A percentile compares a stretch with the other conserved stretches of the same genome.
Conservation (phyloP, 2,329 filamentous ascomycete genomes). For the Cladophialophora carrionii region DNA sequence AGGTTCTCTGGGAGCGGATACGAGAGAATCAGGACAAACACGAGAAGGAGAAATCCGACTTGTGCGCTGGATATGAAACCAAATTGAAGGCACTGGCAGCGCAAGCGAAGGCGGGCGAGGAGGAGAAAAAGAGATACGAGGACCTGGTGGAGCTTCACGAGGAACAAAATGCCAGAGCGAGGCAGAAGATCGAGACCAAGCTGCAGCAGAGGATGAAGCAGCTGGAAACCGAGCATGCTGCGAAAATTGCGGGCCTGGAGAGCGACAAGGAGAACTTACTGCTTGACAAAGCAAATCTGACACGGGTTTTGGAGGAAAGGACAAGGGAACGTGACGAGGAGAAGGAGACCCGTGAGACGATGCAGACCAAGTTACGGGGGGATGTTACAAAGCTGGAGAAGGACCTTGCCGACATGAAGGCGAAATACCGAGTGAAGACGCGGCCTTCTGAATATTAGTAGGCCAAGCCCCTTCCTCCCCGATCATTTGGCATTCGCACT, state of each 20-base stretch:
- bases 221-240: constrained; percentile 11
- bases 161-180: not conserved
- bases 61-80: not conserved
- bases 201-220: constrained; percentile 7
- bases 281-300: not conserved
- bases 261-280: not conserved
- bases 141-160: not conserved
- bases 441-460: constrained; percentile 9
- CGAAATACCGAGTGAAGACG: constrained; percentile 6
- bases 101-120: constrained; percentile 4
- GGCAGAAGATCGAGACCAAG: not conserved
- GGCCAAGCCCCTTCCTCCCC: not conserved
- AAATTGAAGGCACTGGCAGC: not conserved
- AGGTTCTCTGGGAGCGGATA: constrained; percentile 1
- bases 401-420: constrained; percentile 9
- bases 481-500: not conserved
- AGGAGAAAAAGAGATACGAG: constrained; percentile 11
- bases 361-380: not conserved
- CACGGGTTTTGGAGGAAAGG: not conserved
- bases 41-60: constrained; percentile 4
- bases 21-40: not conserved
- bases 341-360: not conserved
- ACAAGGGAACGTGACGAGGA: constrained; percentile 3
- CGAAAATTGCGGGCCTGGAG: constrained; percentile 7
- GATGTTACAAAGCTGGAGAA: not conserved